Evolutionary conservation across 2,329 filamentous ascomycete species (phyloP), one percentile per base, ranked within the genome.

Genomic region (Penicillium digitatum): DNA sequence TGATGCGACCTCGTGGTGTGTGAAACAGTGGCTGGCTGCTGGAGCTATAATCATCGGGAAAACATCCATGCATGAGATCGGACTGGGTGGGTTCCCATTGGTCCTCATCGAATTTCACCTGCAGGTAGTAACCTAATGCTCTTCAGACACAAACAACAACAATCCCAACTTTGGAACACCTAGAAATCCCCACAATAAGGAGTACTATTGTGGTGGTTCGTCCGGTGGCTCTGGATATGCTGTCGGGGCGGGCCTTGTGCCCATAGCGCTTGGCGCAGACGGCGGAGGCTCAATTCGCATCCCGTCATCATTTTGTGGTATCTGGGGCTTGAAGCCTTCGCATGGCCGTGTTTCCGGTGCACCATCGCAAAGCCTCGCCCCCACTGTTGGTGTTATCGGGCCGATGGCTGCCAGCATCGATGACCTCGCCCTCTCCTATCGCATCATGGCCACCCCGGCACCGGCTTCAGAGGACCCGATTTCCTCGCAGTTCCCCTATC

Each of bases 401-500:
- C 91, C 92, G 8, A 82, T 96, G 65, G 87, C 89, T 16, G 81
- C 84, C 45, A 93, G 82, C 52, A 88, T 88, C 59, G 79, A 85
- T 34, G 92, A 95, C 66, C 82, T 96, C 6, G 87, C 87, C 58
- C 79, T 91, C 49, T 87, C 88, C n/a, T 96, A 94, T 75, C 85
- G 89, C 47, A 70, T 89, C 64, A 90, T 95, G 81, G 82, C 88
- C 2, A 81, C 84, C 49, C 88, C 90, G 0, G 82, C 95, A 64
- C 82, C 86, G 0, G 62, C 63, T 31, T 61, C 62, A 5, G 72
- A 79, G 2, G 81, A 87, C 68, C 76, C 80, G 0, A 73, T 80
- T 8, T 87, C 87, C 18, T 74, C 81, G 8, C 75, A 79, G 14
- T 94, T 95, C 70, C 81, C 82, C 0, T 47, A 65, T 31, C 78